Percentiles rank a stretch among this genome's conserved stretches.
Conservation (phyloP, 345 rosid genomes). For the Xanthoceras sorbifolium region DNA sequence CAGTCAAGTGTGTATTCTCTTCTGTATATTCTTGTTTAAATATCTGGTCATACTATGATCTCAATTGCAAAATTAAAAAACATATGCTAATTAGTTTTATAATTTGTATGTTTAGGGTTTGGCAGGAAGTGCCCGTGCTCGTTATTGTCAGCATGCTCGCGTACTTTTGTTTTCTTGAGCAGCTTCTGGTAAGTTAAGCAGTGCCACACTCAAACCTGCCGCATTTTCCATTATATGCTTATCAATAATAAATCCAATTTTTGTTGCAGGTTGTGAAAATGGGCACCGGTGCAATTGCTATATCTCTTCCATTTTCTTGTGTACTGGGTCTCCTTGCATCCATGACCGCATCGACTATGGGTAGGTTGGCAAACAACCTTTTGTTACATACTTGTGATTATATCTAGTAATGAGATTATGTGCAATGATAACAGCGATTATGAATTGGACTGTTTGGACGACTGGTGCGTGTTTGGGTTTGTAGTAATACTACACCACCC, state of each 20-base stretch:
- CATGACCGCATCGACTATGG: conserved; percentile 91
- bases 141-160: conserved; percentile 87
- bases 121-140: conserved; percentile 92
- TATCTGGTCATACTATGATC: background rate
- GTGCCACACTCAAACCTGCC: background rate
- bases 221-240: background rate
- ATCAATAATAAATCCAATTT: background rate
- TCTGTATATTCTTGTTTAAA: background rate
- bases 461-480: too few species aligned
- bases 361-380: conserved; percentile 39
- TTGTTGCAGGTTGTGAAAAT: conserved; percentile 63
- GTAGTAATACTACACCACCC: too few species aligned
- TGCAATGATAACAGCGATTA: background rate
- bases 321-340: conserved; percentile 82
- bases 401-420: background rate
- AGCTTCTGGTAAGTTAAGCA: conserved; percentile 64
- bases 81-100: conserved; percentile 15
- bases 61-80: background rate
- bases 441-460: background rate
- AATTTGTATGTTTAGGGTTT: conserved; percentile 51
- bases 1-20: background rate
- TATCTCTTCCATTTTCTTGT: conserved; percentile 93
- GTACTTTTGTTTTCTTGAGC: conserved; percentile 94
- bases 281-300: conserved; percentile 83
- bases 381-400: background rate